Evolutionary conservation across 164 flowering plant species (phyloP), one percentile per base, ranked within the genome.

Genomic region (Vitis riparia): DNA sequence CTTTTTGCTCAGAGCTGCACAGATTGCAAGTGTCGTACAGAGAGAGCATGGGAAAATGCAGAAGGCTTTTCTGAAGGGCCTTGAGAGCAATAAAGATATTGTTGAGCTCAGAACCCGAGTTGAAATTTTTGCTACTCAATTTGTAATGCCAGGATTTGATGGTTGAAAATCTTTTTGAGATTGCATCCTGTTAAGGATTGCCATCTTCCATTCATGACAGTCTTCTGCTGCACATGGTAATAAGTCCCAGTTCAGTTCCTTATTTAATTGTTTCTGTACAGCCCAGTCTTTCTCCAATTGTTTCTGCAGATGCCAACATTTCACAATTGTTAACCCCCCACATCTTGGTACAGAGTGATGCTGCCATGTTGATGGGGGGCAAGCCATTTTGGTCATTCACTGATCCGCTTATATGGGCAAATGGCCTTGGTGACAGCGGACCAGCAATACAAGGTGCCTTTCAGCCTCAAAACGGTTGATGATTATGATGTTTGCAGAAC

Each of bases 141-240:
- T 77, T 75, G 80, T 78, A 29, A 71, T 82, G 80, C 85, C 85
- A 11, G 85, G 82, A 3, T 79, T 23, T 62, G 74, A 78, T 37
- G 52, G 68, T 37, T 73, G 70, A 77, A 60, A 12, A 30, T 37
- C n/a, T 15, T 7, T 60, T 61, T 44, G 64, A 10, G 44, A 27
- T 13, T 61, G 64, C 50, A 59, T 58, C 27, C 63, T 17, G 9
- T 11, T 11, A 15, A 23, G 64, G 17, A 32, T 7, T 19, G 19
- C 30, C 37, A 16, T 47, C 55, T 30, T 48, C 55, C 44, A 15
- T 2, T 16, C 47, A 15, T 48, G 64, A 61, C 49, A 29, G 19
- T 6, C 47, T 17, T 44, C 48, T 15, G 10, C 64, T 13, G 64
- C 50, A 17, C 37, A 47, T 50, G 32, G 56, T 23, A 50, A 23